A percentile compares a stretch with the other conserved stretches of the same genome.
Conservation (phyloP, 1,284 basidiomycete genomes). For the Fomitopsis pinicola region DNA sequence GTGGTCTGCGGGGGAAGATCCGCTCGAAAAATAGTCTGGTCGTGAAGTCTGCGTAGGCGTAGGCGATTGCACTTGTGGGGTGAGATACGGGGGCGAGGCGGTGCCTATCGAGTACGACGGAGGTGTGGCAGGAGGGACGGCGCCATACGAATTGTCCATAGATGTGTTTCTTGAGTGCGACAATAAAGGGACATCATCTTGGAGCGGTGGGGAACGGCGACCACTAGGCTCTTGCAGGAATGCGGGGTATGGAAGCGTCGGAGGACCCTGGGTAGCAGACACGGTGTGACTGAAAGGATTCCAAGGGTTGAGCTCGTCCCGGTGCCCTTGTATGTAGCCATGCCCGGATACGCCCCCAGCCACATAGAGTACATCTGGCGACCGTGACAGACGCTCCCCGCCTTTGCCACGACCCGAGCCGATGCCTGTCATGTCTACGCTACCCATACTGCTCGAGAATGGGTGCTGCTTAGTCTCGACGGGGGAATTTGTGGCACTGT, state of each 20-base stretch:
- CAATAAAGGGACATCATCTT: background rate
- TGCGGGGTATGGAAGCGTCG: background rate
- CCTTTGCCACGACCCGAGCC: slow-evolving; percentile 36
- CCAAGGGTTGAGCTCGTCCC: slow-evolving; percentile 18
- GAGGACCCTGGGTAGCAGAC: background rate
- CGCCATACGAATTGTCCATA: background rate
- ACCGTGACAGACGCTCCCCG: slow-evolving; percentile 32
- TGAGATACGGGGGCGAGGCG: background rate
- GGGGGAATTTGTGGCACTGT: slow-evolving; percentile 13
- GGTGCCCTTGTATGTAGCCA: slow-evolving; percentile 1
- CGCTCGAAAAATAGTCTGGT: background rate
- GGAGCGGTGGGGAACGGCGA: background rate
- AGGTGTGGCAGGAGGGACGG: background rate
- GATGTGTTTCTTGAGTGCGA: slow-evolving; percentile 1
- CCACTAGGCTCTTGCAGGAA: background rate
- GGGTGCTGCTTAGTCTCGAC: slow-evolving; percentile 8
- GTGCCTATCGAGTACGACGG: background rate
- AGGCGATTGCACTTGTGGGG: background rate
- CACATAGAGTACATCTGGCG: slow-evolving; percentile 39
- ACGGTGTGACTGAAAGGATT: background rate
- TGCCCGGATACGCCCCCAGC: slow-evolving; percentile 13
- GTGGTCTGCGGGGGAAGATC: background rate
- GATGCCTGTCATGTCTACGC: slow-evolving; percentile 49
- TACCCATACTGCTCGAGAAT: slow-evolving; percentile 40
- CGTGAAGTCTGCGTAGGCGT: background rate